Base-by-base conservation (phyloP, 345 rosid species). In the Kernera saxatilis region DNA sequence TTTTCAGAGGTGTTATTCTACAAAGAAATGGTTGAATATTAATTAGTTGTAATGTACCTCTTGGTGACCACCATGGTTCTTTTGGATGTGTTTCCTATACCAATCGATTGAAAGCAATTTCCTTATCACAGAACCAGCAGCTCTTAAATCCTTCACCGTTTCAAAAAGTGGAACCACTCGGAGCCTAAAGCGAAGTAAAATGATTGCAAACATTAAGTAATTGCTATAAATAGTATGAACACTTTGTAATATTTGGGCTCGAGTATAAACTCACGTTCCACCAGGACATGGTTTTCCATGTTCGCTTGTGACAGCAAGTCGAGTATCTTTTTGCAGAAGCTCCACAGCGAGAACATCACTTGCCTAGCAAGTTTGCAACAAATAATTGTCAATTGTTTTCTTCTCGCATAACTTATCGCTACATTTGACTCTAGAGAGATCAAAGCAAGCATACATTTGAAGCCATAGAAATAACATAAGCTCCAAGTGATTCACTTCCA, bases 381-480 rank as follows among this genome's bases (percentile, higher is more conserved):
- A 74, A 77, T 3, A 8, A 50, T 29, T 46, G 41, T 64, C 70
- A 70, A 70, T 18, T 64, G n/a, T 55, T 74, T 32, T 41, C 44
- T 56, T 17, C 36, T 43, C 35, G 3, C 29, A 4, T 19, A 45
- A 59, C 29, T 36, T 17, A 58, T 36, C 51, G 36, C 30, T 29
- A 59, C 23, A 67, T 73, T 70, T 46, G n/a, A 52, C 17, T 67
- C 37, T 27, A 19, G 18, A 74, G 46, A 52, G 64, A 37, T 12
- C 19, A 72, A 53, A 44, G 41, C 40, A 66, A 52, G 50, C 76
- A 64, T 86, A 92, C 98, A 83, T 93, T 85, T 76, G 97, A 94
- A 76, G 99, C 97, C 99, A 94, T 91, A 35, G 99, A 94, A 64
- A 94, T 94, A 72, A 94, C 93, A 73, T 94, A 94, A 70, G 99